These are phyloP conservation scores for Candida ortonii DNA, from an alignment of 805 yeast genomes.

Conservation along the genomic window DNA sequence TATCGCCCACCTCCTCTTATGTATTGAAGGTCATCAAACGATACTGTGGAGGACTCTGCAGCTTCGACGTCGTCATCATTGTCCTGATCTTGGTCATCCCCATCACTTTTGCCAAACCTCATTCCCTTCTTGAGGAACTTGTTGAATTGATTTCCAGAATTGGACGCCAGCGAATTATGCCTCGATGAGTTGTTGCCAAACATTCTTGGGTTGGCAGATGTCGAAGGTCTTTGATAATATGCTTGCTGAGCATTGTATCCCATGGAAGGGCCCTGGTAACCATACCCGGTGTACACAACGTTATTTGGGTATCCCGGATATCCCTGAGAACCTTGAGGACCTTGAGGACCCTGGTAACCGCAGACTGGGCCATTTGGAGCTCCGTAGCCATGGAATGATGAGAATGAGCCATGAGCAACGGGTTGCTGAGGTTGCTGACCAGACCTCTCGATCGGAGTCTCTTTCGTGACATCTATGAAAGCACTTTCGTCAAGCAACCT, in stretches of 20 bases:
- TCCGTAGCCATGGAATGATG: no score
- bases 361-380: no score
- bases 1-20: slow-evolving; percentile 66
- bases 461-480: slow-evolving; percentile 43
- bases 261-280: no score
- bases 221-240: slow-evolving; percentile 6
- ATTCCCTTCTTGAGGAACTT: slow-evolving; percentile 41
- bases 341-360: no score
- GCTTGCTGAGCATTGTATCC: slow-evolving; percentile 14
- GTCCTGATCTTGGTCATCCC: slow-evolving; percentile 26
- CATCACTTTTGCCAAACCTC: slow-evolving; percentile 27
- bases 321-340: no score
- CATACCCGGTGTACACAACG: no score
- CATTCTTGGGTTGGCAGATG: slow-evolving; percentile 3
- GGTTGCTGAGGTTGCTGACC: slow-evolving; percentile 11
- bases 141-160: slow-evolving; percentile 36
- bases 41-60: slow-evolving; percentile 35
- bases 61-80: slow-evolving; percentile 33
- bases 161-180: slow-evolving; percentile 27
- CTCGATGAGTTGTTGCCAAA: slow-evolving; percentile 13
- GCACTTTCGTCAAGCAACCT: slow-evolving; percentile 42
- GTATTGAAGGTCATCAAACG: slow-evolving; percentile 64
- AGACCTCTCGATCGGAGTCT: slow-evolving; percentile 31
- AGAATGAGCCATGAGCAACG: no score
- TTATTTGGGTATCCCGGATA: no score